Evolutionary conservation across 108 stramenopile species (phyloP).

Genomic region (Pseudonitzschia pungens): DNA sequence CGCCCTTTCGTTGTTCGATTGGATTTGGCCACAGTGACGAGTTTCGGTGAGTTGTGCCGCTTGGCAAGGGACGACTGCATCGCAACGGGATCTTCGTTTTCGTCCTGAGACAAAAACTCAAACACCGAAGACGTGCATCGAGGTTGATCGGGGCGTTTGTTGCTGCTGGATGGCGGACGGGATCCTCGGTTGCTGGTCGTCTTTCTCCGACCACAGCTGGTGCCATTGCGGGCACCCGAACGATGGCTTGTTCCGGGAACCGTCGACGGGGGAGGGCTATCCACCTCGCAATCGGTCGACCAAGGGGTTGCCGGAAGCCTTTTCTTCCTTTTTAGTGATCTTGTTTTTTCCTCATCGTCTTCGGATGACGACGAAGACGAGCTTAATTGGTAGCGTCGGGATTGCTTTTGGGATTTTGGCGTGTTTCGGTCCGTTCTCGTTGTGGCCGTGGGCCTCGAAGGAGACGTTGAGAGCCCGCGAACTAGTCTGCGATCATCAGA

Average conservation of each 20-base stretch:
- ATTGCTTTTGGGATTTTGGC: background rate
- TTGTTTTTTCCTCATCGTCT: background rate
- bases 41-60: too few species aligned
- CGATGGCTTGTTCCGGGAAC: background rate
- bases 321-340: background rate
- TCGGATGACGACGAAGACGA: background rate
- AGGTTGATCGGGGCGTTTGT: background rate
- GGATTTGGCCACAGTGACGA: too few species aligned
- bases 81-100: background rate
- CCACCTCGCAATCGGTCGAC: background rate
- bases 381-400: background rate
- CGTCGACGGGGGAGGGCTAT: background rate
- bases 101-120: slow-evolving; percentile 3
- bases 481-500: background rate
- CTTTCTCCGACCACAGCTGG: background rate
- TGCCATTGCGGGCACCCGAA: background rate
- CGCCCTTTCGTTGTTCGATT: too few species aligned
- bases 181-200: background rate
- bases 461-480: background rate
- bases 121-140: background rate
- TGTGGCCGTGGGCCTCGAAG: background rate
- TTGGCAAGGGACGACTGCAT: too few species aligned
- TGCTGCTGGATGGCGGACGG: background rate
- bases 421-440: background rate
- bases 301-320: background rate